A percentile compares a stretch with the other conserved stretches of the same genome.
These are phyloP conservation scores for Mucor velutinosus DNA, from an alignment of 371 early-diverging fungal species.

Conservation along the genomic window DNA sequence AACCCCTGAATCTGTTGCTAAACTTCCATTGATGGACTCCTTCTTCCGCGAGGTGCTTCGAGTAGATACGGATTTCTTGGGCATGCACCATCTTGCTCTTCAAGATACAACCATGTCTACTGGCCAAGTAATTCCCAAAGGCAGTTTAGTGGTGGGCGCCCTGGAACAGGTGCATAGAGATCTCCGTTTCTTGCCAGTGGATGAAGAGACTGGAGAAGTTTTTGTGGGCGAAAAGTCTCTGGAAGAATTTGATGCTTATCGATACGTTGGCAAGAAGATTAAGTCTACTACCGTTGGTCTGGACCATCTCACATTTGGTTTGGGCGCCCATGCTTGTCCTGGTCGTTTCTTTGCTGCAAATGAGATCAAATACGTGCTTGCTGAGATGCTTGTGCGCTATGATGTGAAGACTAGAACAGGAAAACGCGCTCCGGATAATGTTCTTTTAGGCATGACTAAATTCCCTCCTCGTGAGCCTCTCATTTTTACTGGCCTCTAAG, in stretches of 20 bases:
- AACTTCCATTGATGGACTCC: constrained; percentile 49
- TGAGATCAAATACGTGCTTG: constrained; percentile 46
- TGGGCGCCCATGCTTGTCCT: constrained; percentile 52
- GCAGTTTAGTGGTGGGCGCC: constrained; percentile 28
- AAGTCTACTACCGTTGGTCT: constrained; percentile 26
- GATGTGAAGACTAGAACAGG: constrained; percentile 29
- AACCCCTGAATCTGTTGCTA: constrained; percentile 33
- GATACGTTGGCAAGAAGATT: constrained; percentile 23
- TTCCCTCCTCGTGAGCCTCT: constrained; percentile 35
- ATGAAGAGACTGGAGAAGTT: constrained; percentile 3
- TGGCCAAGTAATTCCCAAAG: constrained; percentile 49
- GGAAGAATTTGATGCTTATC: constrained; percentile 31
- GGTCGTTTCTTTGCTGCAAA: constrained; percentile 54
- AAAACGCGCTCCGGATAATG: constrained; percentile 25
- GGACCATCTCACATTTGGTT: constrained; percentile 29
- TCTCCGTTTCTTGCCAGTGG: constrained; percentile 4
- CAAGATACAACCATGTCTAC: constrained; percentile 39
- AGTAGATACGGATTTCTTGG: constrained; percentile 31
- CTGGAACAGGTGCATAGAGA: constrained; percentile 27
- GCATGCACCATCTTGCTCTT: constrained; percentile 39
- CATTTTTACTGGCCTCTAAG: constrained; percentile 15
- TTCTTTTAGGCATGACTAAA: constrained; percentile 33
- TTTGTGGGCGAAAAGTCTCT: constrained; percentile 6
- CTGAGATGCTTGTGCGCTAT: constrained; percentile 30
- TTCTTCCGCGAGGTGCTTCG: constrained; percentile 54